phyloP scores from a whole-genome alignment of 1,284 basidiomycete species.

The Apiotrichum veenhuisii region DNA sequence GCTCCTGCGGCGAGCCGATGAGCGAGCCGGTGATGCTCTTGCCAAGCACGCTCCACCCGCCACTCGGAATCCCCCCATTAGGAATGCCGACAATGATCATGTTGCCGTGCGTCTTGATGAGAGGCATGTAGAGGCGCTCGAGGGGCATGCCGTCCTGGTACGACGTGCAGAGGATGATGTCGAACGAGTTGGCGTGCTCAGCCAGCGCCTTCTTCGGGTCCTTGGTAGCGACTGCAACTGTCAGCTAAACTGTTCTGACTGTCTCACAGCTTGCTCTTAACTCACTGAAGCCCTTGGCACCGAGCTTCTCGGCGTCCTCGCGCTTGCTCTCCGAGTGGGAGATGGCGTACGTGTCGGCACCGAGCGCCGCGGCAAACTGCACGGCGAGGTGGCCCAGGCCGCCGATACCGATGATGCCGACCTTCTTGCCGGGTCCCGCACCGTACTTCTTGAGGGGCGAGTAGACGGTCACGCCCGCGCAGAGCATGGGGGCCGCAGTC shows the following conservation, averaged over 20 bases:
- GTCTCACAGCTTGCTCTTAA: background rate
- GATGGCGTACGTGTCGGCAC: constrained; percentile 62
- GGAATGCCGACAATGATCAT: constrained; percentile 49
- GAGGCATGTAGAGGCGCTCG: constrained; percentile 29
- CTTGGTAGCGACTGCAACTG: constrained; percentile 51
- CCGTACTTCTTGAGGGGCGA: constrained; percentile 63
- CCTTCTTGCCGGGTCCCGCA: constrained; percentile 59
- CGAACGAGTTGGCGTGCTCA: constrained; percentile 49
- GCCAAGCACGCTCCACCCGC: constrained; percentile 9
- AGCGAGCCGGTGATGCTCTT: constrained; percentile 36
- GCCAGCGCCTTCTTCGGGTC: constrained; percentile 47
- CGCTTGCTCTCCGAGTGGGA: constrained; percentile 63
- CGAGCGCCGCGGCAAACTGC: constrained; percentile 59
- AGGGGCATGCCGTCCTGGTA: constrained; percentile 41
- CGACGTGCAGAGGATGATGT: constrained; percentile 51
- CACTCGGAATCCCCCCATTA: constrained; percentile 27
- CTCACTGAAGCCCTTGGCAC: constrained; percentile 47
- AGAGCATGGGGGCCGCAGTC: constrained; percentile 55
- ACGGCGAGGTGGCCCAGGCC: constrained; percentile 58
- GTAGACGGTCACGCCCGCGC: constrained; percentile 66
- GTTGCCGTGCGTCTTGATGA: constrained; percentile 49
- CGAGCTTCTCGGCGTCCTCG: constrained; percentile 61
- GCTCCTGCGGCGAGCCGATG: constrained; percentile 49
- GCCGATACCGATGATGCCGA: constrained; percentile 64
- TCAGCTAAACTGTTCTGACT: background rate